phyloP scores from a whole-genome alignment of 2,329 filamentous ascomycete species.

The Aureobasidium sp. region DNA sequence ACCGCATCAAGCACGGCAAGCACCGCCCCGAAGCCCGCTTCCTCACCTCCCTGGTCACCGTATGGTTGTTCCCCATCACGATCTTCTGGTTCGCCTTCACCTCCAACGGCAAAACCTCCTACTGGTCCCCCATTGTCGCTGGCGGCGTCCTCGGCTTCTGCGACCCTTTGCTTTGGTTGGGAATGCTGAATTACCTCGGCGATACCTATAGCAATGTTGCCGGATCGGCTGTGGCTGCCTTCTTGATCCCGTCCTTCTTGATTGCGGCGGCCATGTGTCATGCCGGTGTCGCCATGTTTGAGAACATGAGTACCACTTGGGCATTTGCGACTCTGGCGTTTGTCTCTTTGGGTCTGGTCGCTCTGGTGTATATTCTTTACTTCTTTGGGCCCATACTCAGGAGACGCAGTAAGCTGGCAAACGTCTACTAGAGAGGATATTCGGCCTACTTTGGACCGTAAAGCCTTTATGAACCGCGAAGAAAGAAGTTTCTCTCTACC shows the following conservation, averaged over 20 bases:
- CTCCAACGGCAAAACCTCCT: conserved; percentile 1
- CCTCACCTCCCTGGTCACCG: conserved; percentile 11
- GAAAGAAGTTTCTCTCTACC: too few relatives aligned
- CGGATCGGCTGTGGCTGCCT: conserved; percentile 9
- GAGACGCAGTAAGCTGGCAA: conserved; percentile 11
- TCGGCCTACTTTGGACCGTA: too few relatives aligned
- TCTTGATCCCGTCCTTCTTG: conserved; percentile 12
- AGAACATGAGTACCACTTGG: conserved; percentile 13
- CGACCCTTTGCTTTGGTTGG: conserved; percentile 13
- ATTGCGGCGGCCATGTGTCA: conserved; percentile 14
- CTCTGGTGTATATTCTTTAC: conserved; percentile 12
- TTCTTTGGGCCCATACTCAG: conserved; percentile 10
- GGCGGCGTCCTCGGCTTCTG: conserved; percentile 15
- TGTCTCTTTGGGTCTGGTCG: conserved; percentile 2
- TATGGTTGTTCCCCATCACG: conserved; percentile 13
- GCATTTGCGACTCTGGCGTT: conserved; percentile 13
- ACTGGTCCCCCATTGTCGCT: conserved; percentile 13
- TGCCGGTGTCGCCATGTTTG: conserved; percentile 15
- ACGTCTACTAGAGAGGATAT: neutral
- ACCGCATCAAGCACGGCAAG: conserved; percentile 7
- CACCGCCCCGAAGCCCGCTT: conserved; percentile 14
- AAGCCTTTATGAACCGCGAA: too few relatives aligned
- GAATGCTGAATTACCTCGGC: conserved; percentile 12
- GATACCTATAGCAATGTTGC: conserved; percentile 14
- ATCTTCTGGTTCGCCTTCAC: conserved; percentile 16